Percentiles rank a stretch among this genome's conserved stretches.
Conservation (phyloP, 768 basidiomycete genomes). For the Austroboletus festivus region DNA sequence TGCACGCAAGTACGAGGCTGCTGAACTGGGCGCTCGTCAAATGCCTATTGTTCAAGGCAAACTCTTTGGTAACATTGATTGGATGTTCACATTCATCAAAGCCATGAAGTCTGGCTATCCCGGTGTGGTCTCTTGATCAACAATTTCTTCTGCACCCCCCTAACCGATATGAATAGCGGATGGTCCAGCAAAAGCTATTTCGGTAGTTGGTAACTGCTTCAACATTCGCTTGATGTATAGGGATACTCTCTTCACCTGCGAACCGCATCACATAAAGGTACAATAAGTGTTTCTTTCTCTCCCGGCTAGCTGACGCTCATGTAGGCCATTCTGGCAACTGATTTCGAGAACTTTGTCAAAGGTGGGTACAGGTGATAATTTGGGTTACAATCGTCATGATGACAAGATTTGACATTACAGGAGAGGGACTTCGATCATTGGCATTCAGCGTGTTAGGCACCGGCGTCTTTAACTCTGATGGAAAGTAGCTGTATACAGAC, state of each 20-base stretch:
- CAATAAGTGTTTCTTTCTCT: background rate
- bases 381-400: background rate
- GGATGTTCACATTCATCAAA: constrained; percentile 35
- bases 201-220: constrained; percentile 39
- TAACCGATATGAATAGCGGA: constrained; percentile 35
- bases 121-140: constrained; percentile 32
- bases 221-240: constrained; percentile 46
- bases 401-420: background rate
- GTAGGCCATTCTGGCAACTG: constrained; percentile 47
- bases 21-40: constrained; percentile 44
- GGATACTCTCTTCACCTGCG: constrained; percentile 45
- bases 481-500: constrained; percentile 28
- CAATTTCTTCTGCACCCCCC: background rate
- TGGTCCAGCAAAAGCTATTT: constrained; percentile 35
- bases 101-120: constrained; percentile 45
- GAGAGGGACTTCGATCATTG: constrained; percentile 38
- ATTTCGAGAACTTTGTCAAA: constrained; percentile 60
- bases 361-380: constrained; percentile 32
- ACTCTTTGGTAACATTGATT: constrained; percentile 44
- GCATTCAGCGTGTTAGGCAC: constrained; percentile 53
- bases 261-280: constrained; percentile 54
- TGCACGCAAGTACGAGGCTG: constrained; percentile 36
- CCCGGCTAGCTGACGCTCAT: background rate
- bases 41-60: constrained; percentile 39
- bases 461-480: constrained; percentile 70